Conservation (phyloP, 1,139 yeast species). For the Diutina mesorugosa region DNA sequence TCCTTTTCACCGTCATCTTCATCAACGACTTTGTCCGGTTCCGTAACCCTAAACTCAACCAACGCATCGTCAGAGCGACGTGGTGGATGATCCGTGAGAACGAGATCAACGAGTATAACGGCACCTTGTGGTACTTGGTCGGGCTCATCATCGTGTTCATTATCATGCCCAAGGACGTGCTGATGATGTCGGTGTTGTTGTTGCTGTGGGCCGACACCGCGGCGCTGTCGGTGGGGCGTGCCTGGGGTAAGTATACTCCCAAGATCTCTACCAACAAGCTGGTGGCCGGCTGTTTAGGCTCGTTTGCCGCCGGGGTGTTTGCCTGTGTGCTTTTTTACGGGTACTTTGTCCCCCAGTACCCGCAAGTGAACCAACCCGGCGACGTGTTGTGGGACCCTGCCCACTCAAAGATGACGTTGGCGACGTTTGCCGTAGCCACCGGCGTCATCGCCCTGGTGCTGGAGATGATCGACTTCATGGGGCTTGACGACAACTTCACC, state of each 20-base stretch:
- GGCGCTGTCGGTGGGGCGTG: constrained; percentile 86
- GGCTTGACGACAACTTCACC: constrained; percentile 84
- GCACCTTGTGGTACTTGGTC: constrained; percentile 72
- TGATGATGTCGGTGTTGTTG: constrained; percentile 60
- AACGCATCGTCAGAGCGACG: constrained; percentile 45
- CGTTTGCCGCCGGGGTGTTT: constrained; percentile 59
- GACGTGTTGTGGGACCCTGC: constrained; percentile 54
- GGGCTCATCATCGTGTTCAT: constrained; percentile 66
- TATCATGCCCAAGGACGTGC: constrained; percentile 68
- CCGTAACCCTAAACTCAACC: constrained; percentile 45
- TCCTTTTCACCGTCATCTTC: constrained; percentile 42
- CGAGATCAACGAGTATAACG: constrained; percentile 62
- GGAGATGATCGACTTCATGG: constrained; percentile 64
- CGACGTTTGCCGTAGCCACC: constrained; percentile 41
- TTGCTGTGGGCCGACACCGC: constrained; percentile 97
- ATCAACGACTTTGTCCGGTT: constrained; percentile 63
- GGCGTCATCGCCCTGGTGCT: constrained; percentile 80
- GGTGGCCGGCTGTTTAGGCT: constrained; percentile 81
- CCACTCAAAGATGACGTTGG: constrained; percentile 42
- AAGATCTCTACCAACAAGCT: constrained; percentile 63
- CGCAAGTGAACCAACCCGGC: constrained; percentile 35
- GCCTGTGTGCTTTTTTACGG: constrained; percentile 62
- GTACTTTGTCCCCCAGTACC: constrained; percentile 49
- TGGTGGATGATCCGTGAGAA: constrained; percentile 78
- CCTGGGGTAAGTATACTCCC: constrained; percentile 50